Evolutionary conservation across 768 basidiomycete genomes (phyloP), one percentile per base, ranked within the genome.

Genomic region (Boletus eberwhitei): DNA sequence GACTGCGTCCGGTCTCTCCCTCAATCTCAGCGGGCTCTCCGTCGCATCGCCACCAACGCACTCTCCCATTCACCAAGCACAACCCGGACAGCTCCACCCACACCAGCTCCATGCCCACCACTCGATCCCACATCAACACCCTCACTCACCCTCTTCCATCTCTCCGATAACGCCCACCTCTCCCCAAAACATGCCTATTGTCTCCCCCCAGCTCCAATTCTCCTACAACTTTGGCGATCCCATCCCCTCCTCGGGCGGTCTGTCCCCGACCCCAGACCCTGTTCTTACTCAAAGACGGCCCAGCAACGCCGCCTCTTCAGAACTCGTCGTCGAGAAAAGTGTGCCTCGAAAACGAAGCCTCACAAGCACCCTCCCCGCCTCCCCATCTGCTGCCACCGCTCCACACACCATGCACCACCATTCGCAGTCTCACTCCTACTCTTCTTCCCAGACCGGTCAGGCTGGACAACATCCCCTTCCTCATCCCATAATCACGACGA

Each of bases 291-390:
- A 67, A 47, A 62, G 69, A 43, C 70, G 76, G 16, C 75, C 76
- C 24, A 71, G 73, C 40, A 69, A 69, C 24, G 59, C 71, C 17
- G 76, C 84, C 21, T 75, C 81, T 29, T 79, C 82, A 22, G 78
- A 83, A 11, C 61, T 71, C 35, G 53, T 44, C 2, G 74, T 76
- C 11, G 70, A 76, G 53, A 79, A 84, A 48, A 79, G 79, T 41
- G 76, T 86, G 11, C 84, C 86, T 2, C 75, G 85, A 36, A 88
- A 88, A 69, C 78, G 87, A 54, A 85, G 84, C 65, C 85, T 87
- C 64, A 82, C 75, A 2, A 70, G 73, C 48, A 66, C 71, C 4
- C 67, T 78, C 17, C 75, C 80, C 73, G 40, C 69, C 64, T 56
- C 66, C 12, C 38, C 56, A 4, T n/a, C 62, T 2, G 5, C 57